These are phyloP conservation scores for Aspergillus cristatus DNA, from an alignment of 495 filamentous ascomycete species.

Conservation along the genomic window DNA sequence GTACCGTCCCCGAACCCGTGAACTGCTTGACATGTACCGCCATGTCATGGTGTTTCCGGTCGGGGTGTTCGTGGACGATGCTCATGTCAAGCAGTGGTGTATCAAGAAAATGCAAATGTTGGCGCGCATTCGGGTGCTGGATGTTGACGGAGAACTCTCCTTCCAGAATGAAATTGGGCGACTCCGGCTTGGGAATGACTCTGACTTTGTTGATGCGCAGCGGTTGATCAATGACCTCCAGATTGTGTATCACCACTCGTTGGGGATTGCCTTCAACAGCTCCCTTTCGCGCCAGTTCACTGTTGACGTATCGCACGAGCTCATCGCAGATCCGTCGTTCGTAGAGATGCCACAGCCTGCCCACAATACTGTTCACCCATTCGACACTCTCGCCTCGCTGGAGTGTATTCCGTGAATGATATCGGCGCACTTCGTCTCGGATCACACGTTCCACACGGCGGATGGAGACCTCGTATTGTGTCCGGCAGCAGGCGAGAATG, in stretches of 20 bases:
- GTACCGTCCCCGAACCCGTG: constrained; percentile 3
- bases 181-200: constrained; percentile 2
- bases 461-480: constrained; percentile 5
- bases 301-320: constrained; percentile 8
- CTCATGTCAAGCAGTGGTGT: constrained; percentile 7
- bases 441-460: constrained; percentile 5
- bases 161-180: constrained; percentile 11
- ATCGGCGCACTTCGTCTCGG: constrained; percentile 6
- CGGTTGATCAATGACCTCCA: constrained; percentile 6
- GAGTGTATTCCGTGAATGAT: constrained; percentile 6
- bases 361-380: constrained; percentile 7
- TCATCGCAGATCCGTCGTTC: constrained; percentile 3
- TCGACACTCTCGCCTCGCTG: constrained; percentile 6
- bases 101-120: not conserved
- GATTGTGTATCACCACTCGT: constrained; percentile 7
- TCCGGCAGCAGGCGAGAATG: constrained; percentile 7
- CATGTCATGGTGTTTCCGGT: constrained; percentile 5
- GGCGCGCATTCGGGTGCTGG: constrained; percentile 1
- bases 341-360: constrained; percentile 9
- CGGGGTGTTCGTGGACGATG: constrained; percentile 4
- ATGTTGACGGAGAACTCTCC: constrained; percentile 6
- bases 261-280: not conserved
- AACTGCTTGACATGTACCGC: constrained; percentile 7
- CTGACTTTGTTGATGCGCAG: constrained; percentile 5
- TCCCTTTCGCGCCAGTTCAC: constrained; percentile 4